These are phyloP conservation scores for Beta macrorhiza DNA, from an alignment of 179 eudicot genomes.

Conservation along the genomic window DNA sequence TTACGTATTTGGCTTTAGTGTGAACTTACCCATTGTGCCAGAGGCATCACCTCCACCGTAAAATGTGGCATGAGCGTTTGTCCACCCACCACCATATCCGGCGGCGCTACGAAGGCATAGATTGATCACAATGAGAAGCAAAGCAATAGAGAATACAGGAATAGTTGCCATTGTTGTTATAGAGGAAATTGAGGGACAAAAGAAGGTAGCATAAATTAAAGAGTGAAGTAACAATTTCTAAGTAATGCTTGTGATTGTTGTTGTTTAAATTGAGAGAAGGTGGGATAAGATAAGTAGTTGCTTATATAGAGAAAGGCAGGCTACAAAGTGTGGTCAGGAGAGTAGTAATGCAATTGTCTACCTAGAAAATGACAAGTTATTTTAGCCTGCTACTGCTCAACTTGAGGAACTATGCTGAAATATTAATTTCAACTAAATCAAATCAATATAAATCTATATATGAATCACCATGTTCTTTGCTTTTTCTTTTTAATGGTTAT, in stretches of 20 bases:
- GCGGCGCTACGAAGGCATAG: conserved; percentile 14
- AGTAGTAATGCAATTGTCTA: conserved; percentile 10
- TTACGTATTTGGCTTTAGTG: too few species aligned
- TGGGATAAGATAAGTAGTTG: neutral
- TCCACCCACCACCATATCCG: conserved; percentile 31
- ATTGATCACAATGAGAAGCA: conserved; percentile 30
- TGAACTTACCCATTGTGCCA: conserved; percentile 45
- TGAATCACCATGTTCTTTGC: neutral
- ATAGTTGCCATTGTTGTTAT: conserved; percentile 25
- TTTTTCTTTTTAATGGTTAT: neutral
- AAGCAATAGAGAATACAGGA: conserved; percentile 16
- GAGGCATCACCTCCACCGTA: conserved; percentile 48
- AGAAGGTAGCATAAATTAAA: too few species aligned
- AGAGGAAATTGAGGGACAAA: too few species aligned
- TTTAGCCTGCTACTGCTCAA: conserved; percentile 10
- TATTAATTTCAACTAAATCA: neutral
- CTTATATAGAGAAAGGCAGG: conserved; percentile 3
- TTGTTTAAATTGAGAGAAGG: too few species aligned
- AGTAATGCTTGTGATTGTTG: too few species aligned
- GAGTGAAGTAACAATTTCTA: too few species aligned
- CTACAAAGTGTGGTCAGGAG: neutral
- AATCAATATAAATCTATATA: too few species aligned
- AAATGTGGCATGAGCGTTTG: conserved; percentile 39
- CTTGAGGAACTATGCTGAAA: neutral
- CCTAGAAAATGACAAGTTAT: neutral